Percentiles rank a stretch among this genome's conserved stretches.
Evolutionary conservation across 2,329 filamentous ascomycete species (phyloP).

Genomic region (Fusarium falciforme): DNA sequence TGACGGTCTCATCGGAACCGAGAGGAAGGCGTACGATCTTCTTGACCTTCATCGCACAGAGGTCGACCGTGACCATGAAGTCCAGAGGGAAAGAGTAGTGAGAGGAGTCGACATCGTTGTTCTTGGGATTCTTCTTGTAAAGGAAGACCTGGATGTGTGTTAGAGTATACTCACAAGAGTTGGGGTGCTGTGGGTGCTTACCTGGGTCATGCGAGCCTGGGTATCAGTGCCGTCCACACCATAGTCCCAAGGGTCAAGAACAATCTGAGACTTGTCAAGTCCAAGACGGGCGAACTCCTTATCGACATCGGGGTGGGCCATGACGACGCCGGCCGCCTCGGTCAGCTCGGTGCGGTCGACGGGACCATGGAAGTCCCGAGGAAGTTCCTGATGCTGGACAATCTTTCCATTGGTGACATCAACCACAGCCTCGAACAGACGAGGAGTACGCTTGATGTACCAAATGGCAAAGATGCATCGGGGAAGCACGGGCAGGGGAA

Average conservation of each 20-base stretch:
- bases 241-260: slow-evolving; percentile 25
- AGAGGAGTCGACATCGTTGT: background rate
- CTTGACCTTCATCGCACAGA: background rate
- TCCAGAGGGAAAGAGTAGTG: background rate
- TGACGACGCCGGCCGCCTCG: slow-evolving; percentile 8
- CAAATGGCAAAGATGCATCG: slow-evolving; percentile 19
- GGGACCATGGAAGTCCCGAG: slow-evolving; percentile 23
- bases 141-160: background rate
- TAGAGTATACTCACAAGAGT: background rate
- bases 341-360: slow-evolving; percentile 16
- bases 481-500: slow-evolving; percentile 7
- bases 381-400: slow-evolving; percentile 16
- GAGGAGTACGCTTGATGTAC: slow-evolving; percentile 22
- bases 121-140: background rate
- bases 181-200: background rate
- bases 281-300: slow-evolving; percentile 14
- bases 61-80: background rate
- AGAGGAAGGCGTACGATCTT: background rate
- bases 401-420: slow-evolving; percentile 19
- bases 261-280: slow-evolving; percentile 8
- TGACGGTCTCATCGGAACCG: background rate
- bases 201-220: slow-evolving; percentile 15
- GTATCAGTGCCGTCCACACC: slow-evolving; percentile 20
- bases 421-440: slow-evolving; percentile 22
- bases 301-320: slow-evolving; percentile 11